Evolutionary conservation across 768 basidiomycete genomes (phyloP), one percentile per base, ranked within the genome.

Genomic region (Tremella yokohamensis): DNA sequence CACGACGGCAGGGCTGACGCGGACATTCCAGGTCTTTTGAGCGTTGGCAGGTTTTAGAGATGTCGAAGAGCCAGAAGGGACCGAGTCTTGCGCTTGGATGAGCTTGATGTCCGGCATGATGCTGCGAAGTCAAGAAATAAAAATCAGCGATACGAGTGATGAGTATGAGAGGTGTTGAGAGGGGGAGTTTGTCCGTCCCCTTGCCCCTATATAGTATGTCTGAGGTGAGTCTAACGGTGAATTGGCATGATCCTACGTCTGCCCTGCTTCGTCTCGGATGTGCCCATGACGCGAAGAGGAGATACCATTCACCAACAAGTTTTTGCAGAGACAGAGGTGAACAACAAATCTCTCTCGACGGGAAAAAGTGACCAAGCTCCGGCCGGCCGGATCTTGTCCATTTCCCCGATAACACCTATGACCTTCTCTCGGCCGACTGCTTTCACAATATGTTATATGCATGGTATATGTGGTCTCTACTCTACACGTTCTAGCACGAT

Each of bases 1-100:
- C 57, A 70, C 72, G 1, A 69, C 67, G 26, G 62, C 56, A 2
- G 72, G 69, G 18, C 69, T 65, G 2, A 58, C 69, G n/a, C 63
- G 61, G 37, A 73, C 62, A 20, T 65, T 60, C 72, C 72, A 73
- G 52, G 62, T 20, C 22, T 55, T 57, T 24, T 57, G 47, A 50
- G 61, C 20, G 20, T 51, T 53, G 40, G 60, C 45, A 4, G 18
- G 40, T 42, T 63, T 63, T 20, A 40, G 18, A 6, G 29, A 34
- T 37, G 40, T 40, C 37, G 37, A 29, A 39, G 44, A 26, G 52
- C 26, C 9, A 18, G 19, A 19, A 4, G 40, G n/a, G 16, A 40
- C 18, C 13, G 52, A 40, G 20, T 60, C 55, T 37, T 54, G 47
- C 9, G 58, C 38, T n/a, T 54, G 49, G 20, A 61, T 56, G 44